Evolutionary conservation across 2,329 filamentous ascomycete genomes (phyloP).

Genomic region (Keithomyces neogunnii): DNA sequence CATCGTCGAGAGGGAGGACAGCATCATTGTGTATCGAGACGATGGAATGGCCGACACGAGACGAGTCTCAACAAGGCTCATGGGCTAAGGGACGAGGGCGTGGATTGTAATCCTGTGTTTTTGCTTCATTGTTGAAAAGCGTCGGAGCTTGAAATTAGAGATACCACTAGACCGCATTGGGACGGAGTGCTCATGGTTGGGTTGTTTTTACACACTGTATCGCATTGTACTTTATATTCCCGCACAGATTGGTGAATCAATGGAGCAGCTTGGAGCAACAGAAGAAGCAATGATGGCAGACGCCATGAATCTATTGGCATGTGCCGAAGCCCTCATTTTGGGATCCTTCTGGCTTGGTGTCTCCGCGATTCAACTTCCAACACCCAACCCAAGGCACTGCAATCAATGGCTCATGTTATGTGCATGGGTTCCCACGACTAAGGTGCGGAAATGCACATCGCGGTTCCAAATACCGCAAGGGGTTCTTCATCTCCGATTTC

Average conservation of each 20-base stretch:
- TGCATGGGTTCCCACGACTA: no score
- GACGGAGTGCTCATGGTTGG: not conserved
- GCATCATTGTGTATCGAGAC: slow-evolving; percentile 27
- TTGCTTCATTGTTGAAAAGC: not conserved
- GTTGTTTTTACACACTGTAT: not conserved
- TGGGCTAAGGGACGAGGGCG: not conserved
- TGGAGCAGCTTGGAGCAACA: not conserved
- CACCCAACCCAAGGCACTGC: no score
- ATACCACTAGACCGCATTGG: not conserved
- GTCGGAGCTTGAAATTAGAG: not conserved
- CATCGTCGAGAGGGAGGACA: slow-evolving; percentile 30
- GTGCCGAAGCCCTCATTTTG: no score
- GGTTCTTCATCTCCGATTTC: slow-evolving; percentile 10
- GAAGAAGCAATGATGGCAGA: not conserved
- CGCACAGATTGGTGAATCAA: not conserved
- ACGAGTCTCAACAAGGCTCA: slow-evolving; percentile 15
- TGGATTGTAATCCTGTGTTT: not conserved
- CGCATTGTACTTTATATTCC: not conserved
- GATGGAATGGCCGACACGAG: slow-evolving; percentile 17
- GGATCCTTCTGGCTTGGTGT: no score
- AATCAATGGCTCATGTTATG: no score
- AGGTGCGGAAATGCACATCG: not conserved
- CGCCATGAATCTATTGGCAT: no score
- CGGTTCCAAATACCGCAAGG: slow-evolving; percentile 5
- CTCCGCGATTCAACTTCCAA: no score